Evolutionary conservation across 2,329 filamentous ascomycete genomes (phyloP).

Genomic region (Penicillium sp.): DNA sequence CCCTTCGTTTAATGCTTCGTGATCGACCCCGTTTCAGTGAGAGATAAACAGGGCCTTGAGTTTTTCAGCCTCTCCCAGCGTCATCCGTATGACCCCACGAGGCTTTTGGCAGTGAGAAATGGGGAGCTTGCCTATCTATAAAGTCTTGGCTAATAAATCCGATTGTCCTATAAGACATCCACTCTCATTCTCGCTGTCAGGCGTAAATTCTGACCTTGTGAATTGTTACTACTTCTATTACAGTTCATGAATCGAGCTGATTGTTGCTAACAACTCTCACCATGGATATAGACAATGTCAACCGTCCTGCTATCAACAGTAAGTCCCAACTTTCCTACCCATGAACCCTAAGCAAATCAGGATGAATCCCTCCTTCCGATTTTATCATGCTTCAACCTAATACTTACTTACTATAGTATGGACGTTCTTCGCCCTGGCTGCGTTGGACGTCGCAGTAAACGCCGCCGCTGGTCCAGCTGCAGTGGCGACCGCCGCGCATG

Average conservation of each 20-base stretch:
- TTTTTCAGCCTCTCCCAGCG: background rate
- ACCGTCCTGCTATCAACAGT: conserved; percentile 15
- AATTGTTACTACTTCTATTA: background rate
- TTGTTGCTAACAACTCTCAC: background rate
- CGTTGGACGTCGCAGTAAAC: conserved; percentile 17
- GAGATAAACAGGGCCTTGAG: background rate
- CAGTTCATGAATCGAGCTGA: background rate
- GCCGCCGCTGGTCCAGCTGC: conserved; percentile 20
- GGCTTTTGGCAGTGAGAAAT: background rate
- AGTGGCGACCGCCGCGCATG: conserved; percentile 17
- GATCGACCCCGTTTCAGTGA: background rate
- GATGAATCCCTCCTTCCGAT: background rate
- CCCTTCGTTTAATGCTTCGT: background rate
- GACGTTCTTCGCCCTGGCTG: conserved; percentile 18
- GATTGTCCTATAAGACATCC: background rate
- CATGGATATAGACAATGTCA: conserved; percentile 4
- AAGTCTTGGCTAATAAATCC: background rate
- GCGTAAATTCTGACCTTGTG: background rate
- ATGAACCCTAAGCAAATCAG: background rate
- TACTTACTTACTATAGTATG: conserved; percentile 10
- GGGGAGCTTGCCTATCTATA: background rate
- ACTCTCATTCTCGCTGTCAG: background rate
- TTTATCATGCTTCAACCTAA: background rate
- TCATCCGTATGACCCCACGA: background rate
- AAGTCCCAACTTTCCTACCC: background rate